Evolutionary conservation across 345 rosid genomes (phyloP).

Genomic region (Camelina laxa): DNA sequence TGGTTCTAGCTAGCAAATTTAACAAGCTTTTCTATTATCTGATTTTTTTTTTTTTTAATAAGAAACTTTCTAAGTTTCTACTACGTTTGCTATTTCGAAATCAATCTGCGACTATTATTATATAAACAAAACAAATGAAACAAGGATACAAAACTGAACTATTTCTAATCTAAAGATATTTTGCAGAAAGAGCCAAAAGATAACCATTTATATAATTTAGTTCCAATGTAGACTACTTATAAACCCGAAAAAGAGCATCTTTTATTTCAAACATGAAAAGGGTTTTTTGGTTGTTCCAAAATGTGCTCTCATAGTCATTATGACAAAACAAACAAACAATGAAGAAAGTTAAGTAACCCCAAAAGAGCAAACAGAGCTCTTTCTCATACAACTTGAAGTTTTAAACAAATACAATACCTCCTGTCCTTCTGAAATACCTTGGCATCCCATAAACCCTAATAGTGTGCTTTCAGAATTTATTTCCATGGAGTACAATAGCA

Average conservation of each 20-base stretch:
- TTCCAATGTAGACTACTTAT: constrained; percentile 17
- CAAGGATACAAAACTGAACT: neutral
- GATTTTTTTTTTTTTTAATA: no score
- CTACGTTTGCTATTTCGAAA: neutral
- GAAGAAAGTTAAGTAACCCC: constrained; percentile 24
- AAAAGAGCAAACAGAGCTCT: constrained; percentile 32
- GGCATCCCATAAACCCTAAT: constrained; percentile 23
- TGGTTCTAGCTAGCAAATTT: neutral
- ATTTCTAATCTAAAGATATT: neutral
- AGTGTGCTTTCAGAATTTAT: constrained; percentile 39
- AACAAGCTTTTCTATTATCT: neutral
- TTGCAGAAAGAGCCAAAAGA: constrained; percentile 28
- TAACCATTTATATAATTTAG: neutral
- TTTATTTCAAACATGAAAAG: constrained; percentile 44
- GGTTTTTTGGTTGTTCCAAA: constrained; percentile 42
- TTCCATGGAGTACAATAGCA: constrained; percentile 34
- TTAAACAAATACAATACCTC: constrained; percentile 37
- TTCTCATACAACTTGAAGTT: constrained; percentile 31
- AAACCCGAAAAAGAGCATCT: constrained; percentile 32
- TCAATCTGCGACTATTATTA: neutral
- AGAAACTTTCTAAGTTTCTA: neutral
- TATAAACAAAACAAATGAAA: neutral
- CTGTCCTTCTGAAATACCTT: constrained; percentile 33
- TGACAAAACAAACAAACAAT: constrained; percentile 23
- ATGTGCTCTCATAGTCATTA: constrained; percentile 26